Conservation (phyloP, 2,329 filamentous ascomycete genomes). For the Epichloe elymi region DNA sequence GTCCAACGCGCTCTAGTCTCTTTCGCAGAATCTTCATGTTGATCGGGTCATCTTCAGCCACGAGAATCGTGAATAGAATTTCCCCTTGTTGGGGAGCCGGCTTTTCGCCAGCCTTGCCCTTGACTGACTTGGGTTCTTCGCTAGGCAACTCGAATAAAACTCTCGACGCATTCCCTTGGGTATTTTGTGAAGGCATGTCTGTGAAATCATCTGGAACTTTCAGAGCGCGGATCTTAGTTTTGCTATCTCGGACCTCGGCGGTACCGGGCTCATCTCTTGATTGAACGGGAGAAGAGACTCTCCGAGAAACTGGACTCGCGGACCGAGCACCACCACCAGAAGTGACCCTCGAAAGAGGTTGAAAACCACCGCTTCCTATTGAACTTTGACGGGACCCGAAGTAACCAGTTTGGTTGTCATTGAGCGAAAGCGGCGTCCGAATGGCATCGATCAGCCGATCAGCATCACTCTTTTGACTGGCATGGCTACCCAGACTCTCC, state of each 20-base stretch:
- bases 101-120: conserved; percentile 11
- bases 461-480: conserved; percentile 46
- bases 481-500: conserved; percentile 27
- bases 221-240: conserved; percentile 32
- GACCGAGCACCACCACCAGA: conserved; percentile 7
- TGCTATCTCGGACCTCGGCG: conserved; percentile 28
- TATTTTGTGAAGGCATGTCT: conserved; percentile 18
- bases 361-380: conserved; percentile 6
- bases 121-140: conserved; percentile 3
- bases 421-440: conserved; percentile 40
- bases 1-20: conserved; percentile 62
- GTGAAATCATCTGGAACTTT: conserved; percentile 35
- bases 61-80: conserved; percentile 45
- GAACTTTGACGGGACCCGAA: conserved; percentile 10
- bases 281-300: background rate
- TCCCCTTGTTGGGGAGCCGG: conserved; percentile 9
- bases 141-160: conserved; percentile 26
- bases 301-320: conserved; percentile 6
- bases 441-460: conserved; percentile 63
- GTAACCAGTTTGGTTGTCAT: conserved; percentile 23
- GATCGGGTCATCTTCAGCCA: conserved; percentile 81
- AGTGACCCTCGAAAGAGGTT: conserved; percentile 1
- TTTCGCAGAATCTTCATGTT: conserved; percentile 76
- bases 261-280: conserved; percentile 19
- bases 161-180: conserved; percentile 19